phyloP scores from a whole-genome alignment of 495 filamentous ascomycete species.

The Filosporella fistucella region DNA sequence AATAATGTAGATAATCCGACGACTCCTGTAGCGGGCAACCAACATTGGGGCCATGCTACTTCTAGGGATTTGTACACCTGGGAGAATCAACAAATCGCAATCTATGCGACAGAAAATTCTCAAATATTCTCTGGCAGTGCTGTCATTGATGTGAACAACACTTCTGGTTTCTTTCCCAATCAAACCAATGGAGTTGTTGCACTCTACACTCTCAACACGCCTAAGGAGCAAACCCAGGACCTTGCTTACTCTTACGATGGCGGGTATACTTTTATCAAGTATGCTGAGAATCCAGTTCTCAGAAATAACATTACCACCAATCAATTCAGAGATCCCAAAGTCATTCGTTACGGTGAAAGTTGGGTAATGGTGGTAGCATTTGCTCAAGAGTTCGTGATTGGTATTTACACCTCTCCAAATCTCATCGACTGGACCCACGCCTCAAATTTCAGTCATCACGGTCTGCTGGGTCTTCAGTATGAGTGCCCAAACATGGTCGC shows the following conservation, averaged over 20 bases:
- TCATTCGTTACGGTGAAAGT: conserved; percentile 44
- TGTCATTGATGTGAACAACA: conserved; percentile 50
- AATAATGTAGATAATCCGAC: conserved; percentile 35
- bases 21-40: conserved; percentile 41
- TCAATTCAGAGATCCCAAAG: conserved; percentile 56
- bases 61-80: conserved; percentile 46
- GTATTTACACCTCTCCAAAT: conserved; percentile 48
- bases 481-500: conserved; percentile 51
- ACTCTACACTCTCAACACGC: conserved; percentile 46
- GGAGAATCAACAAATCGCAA: conserved; percentile 47
- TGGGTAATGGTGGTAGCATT: conserved; percentile 49
- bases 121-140: conserved; percentile 50
- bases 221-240: conserved; percentile 41
- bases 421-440: conserved; percentile 47
- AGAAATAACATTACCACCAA: conserved; percentile 26
- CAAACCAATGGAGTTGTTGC: conserved; percentile 49
- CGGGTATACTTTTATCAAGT: conserved; percentile 49
- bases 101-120: conserved; percentile 43
- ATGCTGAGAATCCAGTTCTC: conserved; percentile 49
- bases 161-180: conserved; percentile 49
- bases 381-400: conserved; percentile 44
- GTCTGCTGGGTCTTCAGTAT: conserved; percentile 50
- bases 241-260: conserved; percentile 53
- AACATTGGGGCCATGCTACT: conserved; percentile 52
- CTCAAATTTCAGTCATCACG: conserved; percentile 50